phyloP scores from a whole-genome alignment of 371 early-diverging fungal species.

The Mortierella sp. region DNA sequence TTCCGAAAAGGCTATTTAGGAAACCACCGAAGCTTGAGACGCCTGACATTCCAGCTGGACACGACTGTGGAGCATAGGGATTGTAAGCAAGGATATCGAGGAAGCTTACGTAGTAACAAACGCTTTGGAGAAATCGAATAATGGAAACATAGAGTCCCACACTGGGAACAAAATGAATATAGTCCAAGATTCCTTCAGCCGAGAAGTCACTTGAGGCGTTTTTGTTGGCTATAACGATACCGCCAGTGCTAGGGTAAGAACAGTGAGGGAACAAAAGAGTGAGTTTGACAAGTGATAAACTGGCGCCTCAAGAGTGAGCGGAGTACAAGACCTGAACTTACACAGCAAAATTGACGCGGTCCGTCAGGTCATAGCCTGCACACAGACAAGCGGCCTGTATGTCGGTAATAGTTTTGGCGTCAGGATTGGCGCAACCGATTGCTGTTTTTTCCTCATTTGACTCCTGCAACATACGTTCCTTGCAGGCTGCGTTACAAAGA shows the following conservation, averaged over 20 bases:
- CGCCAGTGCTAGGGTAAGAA: too few relatives aligned
- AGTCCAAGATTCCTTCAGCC: constrained; percentile 25
- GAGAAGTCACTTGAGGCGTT: constrained; percentile 10
- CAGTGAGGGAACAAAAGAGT: too few relatives aligned
- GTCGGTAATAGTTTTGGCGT: background rate
- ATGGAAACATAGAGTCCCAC: constrained; percentile 14
- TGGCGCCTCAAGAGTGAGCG: background rate
- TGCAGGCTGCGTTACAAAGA: constrained; percentile 23
- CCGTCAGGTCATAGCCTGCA: constrained; percentile 17
- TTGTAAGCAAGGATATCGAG: constrained; percentile 27
- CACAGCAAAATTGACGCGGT: constrained; percentile 39
- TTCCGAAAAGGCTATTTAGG: background rate
- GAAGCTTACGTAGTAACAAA: constrained; percentile 20
- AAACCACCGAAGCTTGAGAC: background rate
- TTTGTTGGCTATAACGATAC: background rate
- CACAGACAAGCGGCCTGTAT: constrained; percentile 21
- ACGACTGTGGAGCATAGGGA: constrained; percentile 3
- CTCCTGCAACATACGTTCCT: constrained; percentile 2
- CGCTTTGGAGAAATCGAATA: constrained; percentile 30
- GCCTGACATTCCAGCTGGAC: background rate
- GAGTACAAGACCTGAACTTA: constrained; percentile 1
- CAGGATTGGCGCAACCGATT: constrained; percentile 17
- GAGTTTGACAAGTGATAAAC: background rate
- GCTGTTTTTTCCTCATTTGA: background rate
- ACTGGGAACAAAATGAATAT: constrained; percentile 2